Evolutionary conservation across 257 asterid genomes (phyloP).

Genomic region (Fraxinus quadrangulata): DNA sequence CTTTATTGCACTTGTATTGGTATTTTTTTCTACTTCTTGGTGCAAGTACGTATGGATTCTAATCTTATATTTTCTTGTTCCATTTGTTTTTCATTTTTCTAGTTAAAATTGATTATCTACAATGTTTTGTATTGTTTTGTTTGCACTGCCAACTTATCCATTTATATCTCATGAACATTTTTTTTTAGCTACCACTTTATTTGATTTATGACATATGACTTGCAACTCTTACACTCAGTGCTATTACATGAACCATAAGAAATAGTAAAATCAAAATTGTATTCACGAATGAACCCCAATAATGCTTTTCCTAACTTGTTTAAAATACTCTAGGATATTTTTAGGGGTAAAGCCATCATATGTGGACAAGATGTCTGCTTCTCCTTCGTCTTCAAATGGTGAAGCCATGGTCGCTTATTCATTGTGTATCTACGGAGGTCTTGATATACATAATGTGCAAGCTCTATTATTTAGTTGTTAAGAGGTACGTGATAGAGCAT

Average conservation of each 20-base stretch:
- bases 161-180: not conserved
- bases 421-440: not conserved
- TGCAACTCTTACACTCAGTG: not conserved
- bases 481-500: not conserved
- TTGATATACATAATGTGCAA: not conserved
- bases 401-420: not conserved
- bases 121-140: not conserved
- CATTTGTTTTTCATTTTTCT: slow-evolving; percentile 1
- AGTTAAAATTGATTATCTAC: not conserved
- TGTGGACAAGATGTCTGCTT: not conserved
- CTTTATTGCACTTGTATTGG: slow-evolving; percentile 87
- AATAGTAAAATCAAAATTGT: not conserved
- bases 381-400: not conserved
- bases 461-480: not conserved
- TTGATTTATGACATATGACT: slow-evolving; percentile 6
- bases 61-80: slow-evolving; percentile 22
- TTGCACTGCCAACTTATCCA: slow-evolving; percentile 4
- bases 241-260: not conserved
- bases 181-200: slow-evolving; percentile 3
- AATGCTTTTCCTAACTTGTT: not conserved
- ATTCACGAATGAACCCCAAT: not conserved
- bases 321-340: slow-evolving; percentile 7
- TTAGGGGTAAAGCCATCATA: not conserved
- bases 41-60: slow-evolving; percentile 67
- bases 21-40: slow-evolving; percentile 79